phyloP scores from a whole-genome alignment of 306 rosid genomes.

The Clitoria ternatea region DNA sequence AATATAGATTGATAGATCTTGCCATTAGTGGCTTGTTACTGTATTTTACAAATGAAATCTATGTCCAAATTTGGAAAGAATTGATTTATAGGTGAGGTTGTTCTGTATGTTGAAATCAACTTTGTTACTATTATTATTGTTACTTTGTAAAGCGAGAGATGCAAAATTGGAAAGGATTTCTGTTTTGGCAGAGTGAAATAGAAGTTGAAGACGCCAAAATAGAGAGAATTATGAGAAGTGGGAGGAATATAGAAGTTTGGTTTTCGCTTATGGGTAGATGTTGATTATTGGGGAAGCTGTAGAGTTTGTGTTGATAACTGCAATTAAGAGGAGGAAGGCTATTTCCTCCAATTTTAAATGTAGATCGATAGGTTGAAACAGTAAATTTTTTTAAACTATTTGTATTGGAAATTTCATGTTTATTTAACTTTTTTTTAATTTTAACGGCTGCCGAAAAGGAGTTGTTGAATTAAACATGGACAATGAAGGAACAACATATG shows the following conservation, averaged over 20 bases:
- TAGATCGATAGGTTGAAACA: background rate
- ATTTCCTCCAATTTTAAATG: background rate
- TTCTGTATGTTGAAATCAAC: background rate
- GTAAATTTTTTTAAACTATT: background rate
- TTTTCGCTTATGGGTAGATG: too few species aligned
- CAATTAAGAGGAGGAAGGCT: background rate
- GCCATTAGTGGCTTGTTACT: background rate
- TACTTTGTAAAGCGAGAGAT: background rate
- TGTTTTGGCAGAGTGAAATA: background rate
- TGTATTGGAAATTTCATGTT: background rate
- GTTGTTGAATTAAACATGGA: background rate
- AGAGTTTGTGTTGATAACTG: background rate
- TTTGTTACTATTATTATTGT: background rate
- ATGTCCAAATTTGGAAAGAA: background rate
- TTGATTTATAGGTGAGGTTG: background rate
- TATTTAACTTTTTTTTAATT: background rate
- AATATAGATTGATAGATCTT: constrained; percentile 14
- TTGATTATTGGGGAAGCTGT: background rate
- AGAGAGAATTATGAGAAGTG: background rate
- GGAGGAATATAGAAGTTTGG: too few species aligned
- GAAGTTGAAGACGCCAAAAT: background rate
- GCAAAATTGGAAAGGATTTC: background rate
- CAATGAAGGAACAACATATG: background rate
- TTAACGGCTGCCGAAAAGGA: background rate
- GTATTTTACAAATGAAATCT: background rate